Evolutionary conservation across 352 stramenopile genomes (phyloP).

Genomic region (Phytophthora megakarya): DNA sequence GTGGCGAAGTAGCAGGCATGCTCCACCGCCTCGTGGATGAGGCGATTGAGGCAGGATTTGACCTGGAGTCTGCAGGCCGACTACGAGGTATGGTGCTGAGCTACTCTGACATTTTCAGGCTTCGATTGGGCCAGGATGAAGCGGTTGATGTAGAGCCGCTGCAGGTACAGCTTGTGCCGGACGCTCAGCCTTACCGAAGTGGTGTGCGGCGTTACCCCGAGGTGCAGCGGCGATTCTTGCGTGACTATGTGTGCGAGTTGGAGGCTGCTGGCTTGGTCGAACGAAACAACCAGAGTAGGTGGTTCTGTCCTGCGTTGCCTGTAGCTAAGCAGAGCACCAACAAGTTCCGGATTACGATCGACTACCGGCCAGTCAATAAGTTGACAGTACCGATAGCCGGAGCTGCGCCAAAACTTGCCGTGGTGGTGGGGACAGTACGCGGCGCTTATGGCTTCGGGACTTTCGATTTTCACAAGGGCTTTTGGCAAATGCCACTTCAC

Average conservation of each 20-base stretch:
- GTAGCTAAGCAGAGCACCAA: background rate
- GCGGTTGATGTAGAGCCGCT: constrained; percentile 8
- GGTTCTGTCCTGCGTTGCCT: constrained; percentile 1
- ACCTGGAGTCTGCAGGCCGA: background rate
- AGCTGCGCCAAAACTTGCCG: background rate
- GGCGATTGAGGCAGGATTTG: constrained; percentile 3
- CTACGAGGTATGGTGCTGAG: background rate
- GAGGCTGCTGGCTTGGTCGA: background rate
- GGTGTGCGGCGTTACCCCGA: constrained; percentile 11
- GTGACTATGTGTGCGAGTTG: constrained; percentile 7
- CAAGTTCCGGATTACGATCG: constrained; percentile 11
- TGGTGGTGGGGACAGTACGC: background rate
- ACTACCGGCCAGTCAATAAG: constrained; percentile 11
- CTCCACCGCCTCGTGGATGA: constrained; percentile 8
- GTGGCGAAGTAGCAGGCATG: no score
- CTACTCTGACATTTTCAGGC: constrained; percentile 8
- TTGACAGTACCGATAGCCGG: background rate
- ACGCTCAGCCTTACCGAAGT: constrained; percentile 7
- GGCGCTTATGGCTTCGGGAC: background rate
- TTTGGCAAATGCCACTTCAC: constrained; percentile 14
- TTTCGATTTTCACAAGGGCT: constrained; percentile 21
- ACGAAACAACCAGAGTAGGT: constrained; percentile 9
- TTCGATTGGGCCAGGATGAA: constrained; percentile 1
- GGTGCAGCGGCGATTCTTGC: constrained; percentile 1
- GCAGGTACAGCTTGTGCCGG: background rate